Evolutionary conservation across 1,284 basidiomycete species (phyloP).

Genomic region (Pseudozyma pruni): DNA sequence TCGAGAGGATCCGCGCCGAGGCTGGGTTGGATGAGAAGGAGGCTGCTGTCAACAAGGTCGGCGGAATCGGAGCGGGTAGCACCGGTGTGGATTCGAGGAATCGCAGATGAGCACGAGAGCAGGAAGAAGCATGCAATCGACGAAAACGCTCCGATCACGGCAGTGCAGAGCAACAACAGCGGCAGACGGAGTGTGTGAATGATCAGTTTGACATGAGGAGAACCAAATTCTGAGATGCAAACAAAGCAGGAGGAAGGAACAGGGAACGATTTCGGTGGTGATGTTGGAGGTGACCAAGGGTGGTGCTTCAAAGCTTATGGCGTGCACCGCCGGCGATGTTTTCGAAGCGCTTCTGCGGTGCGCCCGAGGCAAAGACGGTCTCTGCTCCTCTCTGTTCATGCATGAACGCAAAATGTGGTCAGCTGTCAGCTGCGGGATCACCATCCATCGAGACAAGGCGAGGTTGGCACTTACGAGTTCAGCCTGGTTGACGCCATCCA

Average conservation of each 20-base stretch:
- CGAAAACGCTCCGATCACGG: too few species aligned
- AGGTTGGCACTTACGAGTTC: conserved; percentile 43
- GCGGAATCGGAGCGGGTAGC: conserved; percentile 42
- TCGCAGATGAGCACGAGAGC: conserved; percentile 18
- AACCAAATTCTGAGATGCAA: too few species aligned
- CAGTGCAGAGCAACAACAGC: too few species aligned
- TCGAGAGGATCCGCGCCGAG: conserved; percentile 84
- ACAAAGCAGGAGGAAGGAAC: background rate
- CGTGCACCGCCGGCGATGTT: conserved; percentile 44
- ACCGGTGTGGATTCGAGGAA: conserved; percentile 50
- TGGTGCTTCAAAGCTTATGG: conserved; percentile 41
- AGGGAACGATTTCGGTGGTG: background rate
- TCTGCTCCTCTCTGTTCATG: conserved; percentile 43
- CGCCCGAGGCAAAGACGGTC: conserved; percentile 44
- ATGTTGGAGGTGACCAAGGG: too few species aligned
- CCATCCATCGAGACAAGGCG: background rate
- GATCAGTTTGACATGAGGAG: too few species aligned
- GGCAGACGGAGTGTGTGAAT: too few species aligned
- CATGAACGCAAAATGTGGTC: background rate
- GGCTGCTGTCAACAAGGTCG: conserved; percentile 64
- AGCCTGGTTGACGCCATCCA: conserved; percentile 45
- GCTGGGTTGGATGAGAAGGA: conserved; percentile 88
- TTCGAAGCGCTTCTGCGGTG: conserved; percentile 38
- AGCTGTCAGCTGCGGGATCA: background rate
- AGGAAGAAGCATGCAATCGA: background rate